These are phyloP conservation scores for Eragrostis tef DNA, from an alignment of 202 grass and related monocot genomes.

Conservation along the genomic window DNA sequence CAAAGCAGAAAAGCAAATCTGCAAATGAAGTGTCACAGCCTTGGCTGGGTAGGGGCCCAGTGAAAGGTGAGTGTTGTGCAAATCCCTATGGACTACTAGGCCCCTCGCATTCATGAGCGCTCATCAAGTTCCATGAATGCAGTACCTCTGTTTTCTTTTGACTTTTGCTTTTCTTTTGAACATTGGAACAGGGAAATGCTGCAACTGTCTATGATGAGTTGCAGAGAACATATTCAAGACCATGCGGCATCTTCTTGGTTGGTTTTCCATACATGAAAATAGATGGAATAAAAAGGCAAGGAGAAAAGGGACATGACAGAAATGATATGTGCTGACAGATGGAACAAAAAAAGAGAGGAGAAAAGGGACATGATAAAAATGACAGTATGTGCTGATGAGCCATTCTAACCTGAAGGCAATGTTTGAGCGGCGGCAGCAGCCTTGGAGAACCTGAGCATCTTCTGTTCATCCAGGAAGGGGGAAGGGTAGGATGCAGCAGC, in stretches of 20 bases:
- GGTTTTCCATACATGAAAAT: background rate
- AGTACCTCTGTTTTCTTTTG: constrained; percentile 39
- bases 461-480: constrained; percentile 65
- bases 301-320: background rate
- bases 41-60: constrained; percentile 16
- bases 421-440: constrained; percentile 9
- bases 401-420: constrained; percentile 49
- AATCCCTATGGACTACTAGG: constrained; percentile 49
- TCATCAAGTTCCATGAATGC: constrained; percentile 61
- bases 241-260: background rate
- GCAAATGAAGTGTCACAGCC: constrained; percentile 53
- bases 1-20: constrained; percentile 44
- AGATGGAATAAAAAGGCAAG: background rate
- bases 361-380: background rate
- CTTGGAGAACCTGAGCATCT: constrained; percentile 68
- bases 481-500: constrained; percentile 32
- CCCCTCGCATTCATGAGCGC: constrained; percentile 48
- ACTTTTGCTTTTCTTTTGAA: constrained; percentile 49
- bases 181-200: constrained; percentile 11
- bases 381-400: background rate
- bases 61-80: constrained; percentile 17
- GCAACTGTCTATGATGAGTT: background rate
- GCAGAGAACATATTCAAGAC: constrained; percentile 31
- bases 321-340: background rate
- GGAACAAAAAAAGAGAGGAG: background rate